These are phyloP conservation scores for Umbilicus rupestris DNA, from an alignment of 164 flowering plant species.

Conservation along the genomic window DNA sequence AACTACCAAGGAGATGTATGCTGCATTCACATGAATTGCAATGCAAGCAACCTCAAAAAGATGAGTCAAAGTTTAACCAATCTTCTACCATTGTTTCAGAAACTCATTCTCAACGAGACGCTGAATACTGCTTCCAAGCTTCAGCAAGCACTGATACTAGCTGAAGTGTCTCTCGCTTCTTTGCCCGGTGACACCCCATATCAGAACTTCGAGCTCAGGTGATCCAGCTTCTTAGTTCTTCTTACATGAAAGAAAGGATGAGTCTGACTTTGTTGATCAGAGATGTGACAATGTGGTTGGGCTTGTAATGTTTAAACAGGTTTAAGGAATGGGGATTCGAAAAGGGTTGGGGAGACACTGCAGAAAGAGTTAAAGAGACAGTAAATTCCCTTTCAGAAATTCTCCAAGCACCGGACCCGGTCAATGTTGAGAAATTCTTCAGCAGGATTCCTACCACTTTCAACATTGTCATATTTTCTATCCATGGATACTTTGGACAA, in stretches of 20 bases:
- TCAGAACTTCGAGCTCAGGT: slow-evolving; percentile 23
- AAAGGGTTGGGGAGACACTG: slow-evolving; percentile 67
- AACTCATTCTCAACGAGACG: slow-evolving; percentile 34
- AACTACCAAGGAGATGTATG: slow-evolving; percentile 16
- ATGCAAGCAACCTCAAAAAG: neutral
- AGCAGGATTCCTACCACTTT: slow-evolving; percentile 30
- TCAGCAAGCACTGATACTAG: slow-evolving; percentile 29
- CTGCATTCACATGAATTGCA: neutral
- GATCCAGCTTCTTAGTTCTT: neutral
- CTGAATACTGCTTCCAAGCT: slow-evolving; percentile 17
- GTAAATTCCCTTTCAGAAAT: slow-evolving; percentile 30
- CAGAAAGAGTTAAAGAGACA: slow-evolving; percentile 36
- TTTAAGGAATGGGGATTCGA: slow-evolving; percentile 60
- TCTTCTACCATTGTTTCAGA: slow-evolving; percentile 16
- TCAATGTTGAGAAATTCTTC: slow-evolving; percentile 26
- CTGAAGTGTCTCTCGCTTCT: slow-evolving; percentile 29
- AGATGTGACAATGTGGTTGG: neutral
- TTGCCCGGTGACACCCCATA: slow-evolving; percentile 30
- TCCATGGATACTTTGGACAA: slow-evolving; percentile 48
- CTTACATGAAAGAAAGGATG: neutral
- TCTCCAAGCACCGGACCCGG: slow-evolving; percentile 39
- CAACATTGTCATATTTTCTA: slow-evolving; percentile 37
- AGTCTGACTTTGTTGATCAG: neutral
- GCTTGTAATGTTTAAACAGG: slow-evolving; percentile 14
- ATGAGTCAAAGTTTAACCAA: neutral